phyloP scores from a whole-genome alignment of 1,139 yeast species.

The Yamadazyma sp. region DNA sequence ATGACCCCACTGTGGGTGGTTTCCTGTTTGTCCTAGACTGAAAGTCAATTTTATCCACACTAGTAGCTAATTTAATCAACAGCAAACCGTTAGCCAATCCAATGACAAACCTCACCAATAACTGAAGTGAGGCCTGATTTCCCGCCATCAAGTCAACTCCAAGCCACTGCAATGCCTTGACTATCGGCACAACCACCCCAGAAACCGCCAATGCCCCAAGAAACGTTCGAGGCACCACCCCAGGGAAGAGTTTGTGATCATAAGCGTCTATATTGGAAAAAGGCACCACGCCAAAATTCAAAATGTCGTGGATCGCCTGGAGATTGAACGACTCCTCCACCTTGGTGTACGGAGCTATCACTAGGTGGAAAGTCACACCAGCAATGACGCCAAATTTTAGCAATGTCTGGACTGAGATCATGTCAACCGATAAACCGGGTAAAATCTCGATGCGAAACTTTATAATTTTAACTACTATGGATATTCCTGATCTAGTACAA shows the following conservation, averaged over 20 bases:
- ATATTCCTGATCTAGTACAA: conserved; percentile 17
- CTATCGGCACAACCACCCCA: conserved; percentile 25
- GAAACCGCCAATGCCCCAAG: conserved; percentile 68
- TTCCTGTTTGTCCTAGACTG: conserved; percentile 17
- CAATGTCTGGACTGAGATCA: background rate
- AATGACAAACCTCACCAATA: conserved; percentile 50
- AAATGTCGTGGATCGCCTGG: conserved; percentile 85
- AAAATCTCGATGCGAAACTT: conserved; percentile 2
- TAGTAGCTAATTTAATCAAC: conserved; percentile 27
- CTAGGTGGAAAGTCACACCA: conserved; percentile 46
- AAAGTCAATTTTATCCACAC: conserved; percentile 27
- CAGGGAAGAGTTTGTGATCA: conserved; percentile 82
- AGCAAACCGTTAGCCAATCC: conserved; percentile 49
- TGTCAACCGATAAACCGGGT: background rate
- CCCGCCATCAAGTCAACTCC: conserved; percentile 22
- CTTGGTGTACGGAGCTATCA: conserved; percentile 77
- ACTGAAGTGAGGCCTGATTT: conserved; percentile 46
- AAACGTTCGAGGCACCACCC: conserved; percentile 86
- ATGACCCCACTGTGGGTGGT: conserved; percentile 38
- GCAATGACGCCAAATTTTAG: conserved; percentile 17
- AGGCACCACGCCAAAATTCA: conserved; percentile 57
- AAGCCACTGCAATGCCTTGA: conserved; percentile 30
- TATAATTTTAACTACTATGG: conserved; percentile 3
- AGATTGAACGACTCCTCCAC: conserved; percentile 93
- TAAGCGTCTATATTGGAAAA: conserved; percentile 37